Evolutionary conservation across 176 grass and related monocot species (phyloP), one percentile per base, ranked within the genome.

Genomic region (Phoenix roebelenii): DNA sequence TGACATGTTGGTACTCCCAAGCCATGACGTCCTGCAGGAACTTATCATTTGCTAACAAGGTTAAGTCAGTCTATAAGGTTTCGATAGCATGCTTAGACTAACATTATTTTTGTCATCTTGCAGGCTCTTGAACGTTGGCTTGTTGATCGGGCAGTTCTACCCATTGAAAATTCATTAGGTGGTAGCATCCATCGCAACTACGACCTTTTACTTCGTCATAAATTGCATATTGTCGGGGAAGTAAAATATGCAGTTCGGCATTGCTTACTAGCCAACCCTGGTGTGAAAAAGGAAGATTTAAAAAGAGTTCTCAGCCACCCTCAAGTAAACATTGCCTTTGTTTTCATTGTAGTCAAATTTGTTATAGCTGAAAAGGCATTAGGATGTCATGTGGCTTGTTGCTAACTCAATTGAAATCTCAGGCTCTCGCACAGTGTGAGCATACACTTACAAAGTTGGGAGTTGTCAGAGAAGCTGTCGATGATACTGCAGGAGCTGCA

Each of bases 381-480:
- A 44, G 7, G 35, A 44, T 44, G 2, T 44, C 20, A 5, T 23
- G 3, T 52, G 48, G 65, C 77, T 81, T 25, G 39, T 53, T 49
- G 3, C 19, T 63, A 63, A 49, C 9, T 49, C 9, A 5, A 49
- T 49, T 7, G 35, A 52, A 19, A 28, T 44, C 22, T 44, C 65
- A 95, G 89, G 89, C 89, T 49, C 85, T 95, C 39, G 89, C 85
- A 23, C 89, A 95, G 55, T 95, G 89, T 57, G 89, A 95, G 39
- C 85, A 89, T 75, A 85, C 82, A 1, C 72, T 95, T 29, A 82
- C 85, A 30, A 77, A 75, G 28, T 64, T 95, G 50, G 78, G 76
- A 25, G 86, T 82, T 61, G 55, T 82, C 3, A 83, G 85, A 74
- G 89, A 95, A 85, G 78, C 89, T 95, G 89, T 95, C 16, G 85